Percentiles rank a stretch among this genome's conserved stretches.
Evolutionary conservation across 495 filamentous ascomycete genomes (phyloP).

Genomic region (Penicillium fimorum): DNA sequence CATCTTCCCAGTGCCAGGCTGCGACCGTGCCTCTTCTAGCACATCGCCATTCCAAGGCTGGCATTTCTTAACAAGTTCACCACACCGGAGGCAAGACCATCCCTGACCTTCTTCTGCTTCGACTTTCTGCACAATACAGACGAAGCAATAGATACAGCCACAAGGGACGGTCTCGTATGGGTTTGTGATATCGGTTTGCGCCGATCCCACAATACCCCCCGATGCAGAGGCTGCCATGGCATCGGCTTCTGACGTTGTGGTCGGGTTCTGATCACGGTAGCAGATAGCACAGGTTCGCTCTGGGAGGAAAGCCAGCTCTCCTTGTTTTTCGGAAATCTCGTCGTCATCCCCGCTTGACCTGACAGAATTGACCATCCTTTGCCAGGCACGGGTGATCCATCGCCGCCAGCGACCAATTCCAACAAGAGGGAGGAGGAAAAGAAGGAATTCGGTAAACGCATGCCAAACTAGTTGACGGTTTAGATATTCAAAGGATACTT

Average conservation of each 20-base stretch:
- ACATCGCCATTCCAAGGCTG: constrained; percentile 92
- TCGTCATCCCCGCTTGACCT: constrained; percentile 49
- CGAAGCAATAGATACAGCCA: constrained; percentile 92
- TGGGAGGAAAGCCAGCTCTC: constrained; percentile 81
- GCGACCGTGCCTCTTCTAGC: constrained; percentile 52
- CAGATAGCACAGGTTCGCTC: constrained; percentile 98
- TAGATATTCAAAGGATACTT: constrained; percentile 96
- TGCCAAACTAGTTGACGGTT: constrained; percentile 99
- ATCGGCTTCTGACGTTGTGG: constrained; percentile 63
- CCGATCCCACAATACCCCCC: constrained; percentile 77
- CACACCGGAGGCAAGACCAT: constrained; percentile 92
- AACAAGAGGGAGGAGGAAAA: constrained; percentile 91
- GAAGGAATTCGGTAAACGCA: constrained; percentile 95
- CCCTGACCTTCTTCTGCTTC: constrained; percentile 94
- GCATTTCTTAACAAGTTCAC: constrained; percentile 81
- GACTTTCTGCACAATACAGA: constrained; percentile 87
- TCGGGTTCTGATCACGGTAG: constrained; percentile 84
- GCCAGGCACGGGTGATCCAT: constrained; percentile 82
- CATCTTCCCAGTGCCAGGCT: constrained; percentile 55
- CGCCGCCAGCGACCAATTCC: constrained; percentile 90
- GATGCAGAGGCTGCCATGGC: constrained; percentile 59
- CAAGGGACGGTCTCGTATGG: constrained; percentile 92
- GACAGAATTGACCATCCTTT: constrained; percentile 66
- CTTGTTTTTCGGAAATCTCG: constrained; percentile 50
- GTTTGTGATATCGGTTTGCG: constrained; percentile 93